Conservation (phyloP, 139 green algal species). For the Chlorella ohadii region DNA sequence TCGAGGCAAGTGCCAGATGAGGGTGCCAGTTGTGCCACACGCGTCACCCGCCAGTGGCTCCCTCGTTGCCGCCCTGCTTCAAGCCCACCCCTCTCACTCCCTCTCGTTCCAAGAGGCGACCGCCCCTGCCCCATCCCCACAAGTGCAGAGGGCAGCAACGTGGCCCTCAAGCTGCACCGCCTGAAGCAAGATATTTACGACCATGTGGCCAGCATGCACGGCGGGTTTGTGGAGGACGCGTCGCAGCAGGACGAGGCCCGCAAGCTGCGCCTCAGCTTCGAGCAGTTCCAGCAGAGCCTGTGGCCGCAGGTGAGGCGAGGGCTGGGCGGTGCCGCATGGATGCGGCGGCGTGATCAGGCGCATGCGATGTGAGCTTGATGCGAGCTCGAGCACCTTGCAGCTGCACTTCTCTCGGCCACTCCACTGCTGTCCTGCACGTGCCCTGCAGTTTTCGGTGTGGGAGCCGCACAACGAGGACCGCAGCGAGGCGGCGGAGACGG, state of each 20-base stretch:
- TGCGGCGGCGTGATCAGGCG: no score
- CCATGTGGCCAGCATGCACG: slow-evolving; percentile 1
- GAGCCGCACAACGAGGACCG: background rate
- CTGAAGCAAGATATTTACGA: slow-evolving; percentile 29
- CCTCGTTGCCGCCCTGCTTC: no score
- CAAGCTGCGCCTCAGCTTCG: background rate
- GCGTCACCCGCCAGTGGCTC: no score
- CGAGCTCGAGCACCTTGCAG: no score
- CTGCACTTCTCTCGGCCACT: background rate
- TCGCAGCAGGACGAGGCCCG: background rate
- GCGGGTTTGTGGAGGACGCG: background rate
- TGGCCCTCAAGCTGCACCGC: slow-evolving; percentile 7
- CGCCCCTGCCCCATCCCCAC: no score
- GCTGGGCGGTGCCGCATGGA: background rate
- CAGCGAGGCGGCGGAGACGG: slow-evolving; percentile 8
- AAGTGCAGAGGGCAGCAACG: slow-evolving; percentile 27
- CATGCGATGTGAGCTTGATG: no score
- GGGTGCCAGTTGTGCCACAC: no score
- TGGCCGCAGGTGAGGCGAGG: slow-evolving; percentile 20
- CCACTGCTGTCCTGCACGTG: background rate
- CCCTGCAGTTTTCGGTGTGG: slow-evolving; percentile 11
- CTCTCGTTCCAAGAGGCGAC: no score
- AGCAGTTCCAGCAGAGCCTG: slow-evolving; percentile 24
- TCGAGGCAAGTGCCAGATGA: no score
- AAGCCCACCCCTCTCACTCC: no score